Base-by-base conservation (phyloP, 805 yeast species). In the Hanseniaspora singularis region DNA sequence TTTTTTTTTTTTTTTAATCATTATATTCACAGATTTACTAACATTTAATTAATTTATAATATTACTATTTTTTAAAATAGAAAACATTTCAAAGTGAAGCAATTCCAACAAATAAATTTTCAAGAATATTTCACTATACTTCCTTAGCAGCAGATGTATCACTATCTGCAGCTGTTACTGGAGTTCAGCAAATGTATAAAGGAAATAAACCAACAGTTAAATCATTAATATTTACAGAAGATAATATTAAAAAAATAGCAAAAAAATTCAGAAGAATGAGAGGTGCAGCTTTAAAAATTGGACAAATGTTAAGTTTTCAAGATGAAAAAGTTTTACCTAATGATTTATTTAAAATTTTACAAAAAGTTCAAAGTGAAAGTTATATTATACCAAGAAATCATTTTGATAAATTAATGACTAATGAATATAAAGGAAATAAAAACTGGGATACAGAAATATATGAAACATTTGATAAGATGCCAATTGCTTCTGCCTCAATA, bases 231-330 rank as follows among this genome's bases (percentile, higher is more conserved):
- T 68, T 92, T 55, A 79, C 84, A 3, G 88, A 94, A 6, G 73
- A 74, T 15, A 92, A 89, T 61, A 78, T 92, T 36, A 95, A 89
- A 56, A 64, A 94, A 45, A 76, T 92, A 68, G 94, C 95, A 11
- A 77, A 76, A 55, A 87, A 86, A 61, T 77, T 92, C 55, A 76
- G 92, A 43, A 78, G 84, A 58, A 92, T 92, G 98, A 74, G 98
- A 58, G 98, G 98, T n/a, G 98, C 97, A 2, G 98, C 98, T 2
- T 69, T 92, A 58, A 92, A 92, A 59, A 74, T 92, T 48, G 98
- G 98, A n/a, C 98, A 92, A 64, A 76, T 92, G 81, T 67, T 92
- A 63, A 85, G 96, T 2, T 89, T 92, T 62, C 98, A 92, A 64
- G 97, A 89, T 61, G 77, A 81, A 51, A 72, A 83, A 26, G 76